Base-by-base conservation (phyloP, 768 basidiomycete species). In the Rhizopogon vulgaris region DNA sequence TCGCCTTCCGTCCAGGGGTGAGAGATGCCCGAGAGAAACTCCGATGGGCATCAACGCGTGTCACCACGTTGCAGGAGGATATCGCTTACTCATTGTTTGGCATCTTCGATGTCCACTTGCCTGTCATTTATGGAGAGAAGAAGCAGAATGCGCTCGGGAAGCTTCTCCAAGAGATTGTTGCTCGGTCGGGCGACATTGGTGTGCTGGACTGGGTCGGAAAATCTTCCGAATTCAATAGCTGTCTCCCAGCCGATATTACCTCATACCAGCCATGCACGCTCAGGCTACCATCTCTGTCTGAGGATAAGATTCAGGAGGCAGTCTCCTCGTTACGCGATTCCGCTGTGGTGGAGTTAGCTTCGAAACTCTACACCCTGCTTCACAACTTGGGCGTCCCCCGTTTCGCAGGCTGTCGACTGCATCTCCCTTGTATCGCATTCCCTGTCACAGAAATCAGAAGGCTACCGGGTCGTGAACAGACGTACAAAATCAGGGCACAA, bases 1-100 rank as follows among this genome's bases (percentile, higher is more conserved):
- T 47, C 6, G 12, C n/a, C 15, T 47, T 47, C 28, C 28, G 27
- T 30, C 45, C 45, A 6, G 45, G 45, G 22, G 15, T 34, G n/a
- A 34, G 22, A 11, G 22, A 28, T 12, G 45, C 45, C 6, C 28
- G 45, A 18, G 45, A 28, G 27, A 28, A 34, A 34, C 34, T 47
- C n/a, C 28, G 27, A 17, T 47, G 45, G 45, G 45, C 45, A 15
- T 47, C 28, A 0, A 47, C 28, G 17, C 22, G 45, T 12, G 12
- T 17, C n/a, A 47, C 45, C 28, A 34, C 45, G n/a, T 15, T 30
- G 28, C 28, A 47, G 34, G 45, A 47, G 8, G 45, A 47, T 28
- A 47, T 47, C 45, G 45, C 45, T n/a, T 47, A 47, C n/a, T 47
- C 45, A 12, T 30, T 47, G 10, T 30, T 47, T n/a, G 45, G 45